A percentile compares a stretch with the other conserved stretches of the same genome.
Evolutionary conservation across 257 asterid genomes (phyloP).

Genomic region (Fraxinus cuspidata): DNA sequence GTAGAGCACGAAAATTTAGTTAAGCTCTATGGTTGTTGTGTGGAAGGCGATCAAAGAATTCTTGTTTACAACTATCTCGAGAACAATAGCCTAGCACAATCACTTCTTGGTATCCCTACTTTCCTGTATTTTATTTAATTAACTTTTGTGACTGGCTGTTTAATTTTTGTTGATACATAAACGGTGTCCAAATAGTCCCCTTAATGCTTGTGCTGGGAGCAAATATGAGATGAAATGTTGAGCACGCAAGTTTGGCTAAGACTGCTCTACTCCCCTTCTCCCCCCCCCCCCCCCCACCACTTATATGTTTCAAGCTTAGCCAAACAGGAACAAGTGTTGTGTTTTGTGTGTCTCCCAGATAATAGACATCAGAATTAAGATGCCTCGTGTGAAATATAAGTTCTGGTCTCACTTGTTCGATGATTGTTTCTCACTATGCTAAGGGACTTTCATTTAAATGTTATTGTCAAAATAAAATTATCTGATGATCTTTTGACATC

Average conservation of each 20-base stretch:
- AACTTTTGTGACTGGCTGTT: conserved; percentile 3
- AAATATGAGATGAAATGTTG: not conserved
- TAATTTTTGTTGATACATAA: not conserved
- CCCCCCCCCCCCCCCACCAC: too few species aligned
- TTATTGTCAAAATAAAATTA: conserved; percentile 15
- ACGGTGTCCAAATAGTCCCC: not conserved
- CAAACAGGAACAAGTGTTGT: too few species aligned
- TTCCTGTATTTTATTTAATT: conserved; percentile 9
- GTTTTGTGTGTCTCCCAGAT: too few species aligned
- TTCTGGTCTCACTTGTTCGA: not conserved
- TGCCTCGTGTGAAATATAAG: not conserved
- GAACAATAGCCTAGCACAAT: conserved; percentile 81
- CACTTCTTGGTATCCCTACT: conserved; percentile 73
- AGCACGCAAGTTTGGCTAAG: not conserved
- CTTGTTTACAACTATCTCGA: conserved; percentile 90
- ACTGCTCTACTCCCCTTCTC: not conserved
- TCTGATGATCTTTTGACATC: conserved; percentile 23
- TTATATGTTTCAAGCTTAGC: too few species aligned
- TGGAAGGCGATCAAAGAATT: conserved; percentile 75
- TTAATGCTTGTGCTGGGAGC: not conserved
- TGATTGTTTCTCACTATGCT: not conserved
- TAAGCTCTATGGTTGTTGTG: conserved; percentile 91
- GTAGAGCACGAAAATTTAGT: conserved; percentile 81
- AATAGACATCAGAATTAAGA: not conserved
- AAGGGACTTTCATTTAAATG: not conserved